Percentiles rank a stretch among this genome's conserved stretches.
phyloP scores from a whole-genome alignment of 2,329 filamentous ascomycete genomes.

The Rhytidhysteron rufulum region DNA sequence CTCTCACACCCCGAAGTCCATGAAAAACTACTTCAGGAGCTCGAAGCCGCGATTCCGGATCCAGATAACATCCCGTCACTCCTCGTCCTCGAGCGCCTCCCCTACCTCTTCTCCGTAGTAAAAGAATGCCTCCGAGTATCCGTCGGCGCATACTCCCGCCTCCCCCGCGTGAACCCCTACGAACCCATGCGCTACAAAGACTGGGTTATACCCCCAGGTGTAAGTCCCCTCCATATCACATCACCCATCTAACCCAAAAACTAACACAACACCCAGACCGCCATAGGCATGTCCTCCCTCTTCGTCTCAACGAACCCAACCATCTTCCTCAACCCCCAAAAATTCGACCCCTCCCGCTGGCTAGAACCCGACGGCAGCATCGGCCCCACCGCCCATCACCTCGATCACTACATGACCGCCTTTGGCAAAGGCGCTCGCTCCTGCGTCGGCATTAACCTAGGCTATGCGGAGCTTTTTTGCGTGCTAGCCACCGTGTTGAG shows the following conservation, averaged over 20 bases:
- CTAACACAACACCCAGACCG: constrained; percentile 4
- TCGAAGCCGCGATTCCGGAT: constrained; percentile 9
- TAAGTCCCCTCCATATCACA: neutral
- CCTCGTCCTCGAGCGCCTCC: constrained; percentile 1
- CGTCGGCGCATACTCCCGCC: constrained; percentile 1
- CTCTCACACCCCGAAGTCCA: constrained; percentile 7
- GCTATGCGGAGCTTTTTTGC: constrained; percentile 3
- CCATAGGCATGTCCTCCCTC: constrained; percentile 7
- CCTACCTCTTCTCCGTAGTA: constrained; percentile 4
- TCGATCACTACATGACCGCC: constrained; percentile 18
- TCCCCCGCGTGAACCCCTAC: constrained; percentile 2
- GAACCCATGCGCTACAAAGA: constrained; percentile 5
- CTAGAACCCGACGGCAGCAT: constrained; percentile 8
- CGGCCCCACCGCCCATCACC: constrained; percentile 2
- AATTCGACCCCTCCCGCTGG: constrained; percentile 31
- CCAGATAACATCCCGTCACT: constrained; percentile 4
- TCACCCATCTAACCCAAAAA: neutral
- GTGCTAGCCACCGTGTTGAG: constrained; percentile 1
- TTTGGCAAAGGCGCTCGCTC: constrained; percentile 19
- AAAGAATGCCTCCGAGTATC: constrained; percentile 5
- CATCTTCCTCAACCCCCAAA: constrained; percentile 25
- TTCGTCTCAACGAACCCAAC: constrained; percentile 14
- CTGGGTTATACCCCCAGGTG: constrained; percentile 9
- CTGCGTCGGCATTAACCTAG: constrained; percentile 18
- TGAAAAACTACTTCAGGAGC: constrained; percentile 6